These are phyloP conservation scores for Coniochaeta sp. DNA, from an alignment of 2,329 filamentous ascomycete genomes.

Conservation along the genomic window DNA sequence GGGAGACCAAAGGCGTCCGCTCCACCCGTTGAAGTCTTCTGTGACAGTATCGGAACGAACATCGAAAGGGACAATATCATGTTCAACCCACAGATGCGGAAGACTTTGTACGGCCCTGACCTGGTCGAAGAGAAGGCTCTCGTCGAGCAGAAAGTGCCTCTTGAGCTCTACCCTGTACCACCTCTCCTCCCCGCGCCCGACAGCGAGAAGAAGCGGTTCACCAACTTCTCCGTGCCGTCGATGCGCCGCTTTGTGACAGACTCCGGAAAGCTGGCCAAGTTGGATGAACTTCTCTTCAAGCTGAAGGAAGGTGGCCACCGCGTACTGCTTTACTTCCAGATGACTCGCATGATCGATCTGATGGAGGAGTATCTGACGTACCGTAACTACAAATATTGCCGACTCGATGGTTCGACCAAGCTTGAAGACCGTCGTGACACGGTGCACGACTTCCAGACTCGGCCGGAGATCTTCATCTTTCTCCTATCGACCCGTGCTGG, in stretches of 20 bases:
- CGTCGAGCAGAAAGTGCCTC: conserved; percentile 64
- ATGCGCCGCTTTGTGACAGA: conserved; percentile 98
- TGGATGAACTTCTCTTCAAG: conserved; percentile 79
- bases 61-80: conserved; percentile 65
- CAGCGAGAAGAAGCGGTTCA: conserved; percentile 77
- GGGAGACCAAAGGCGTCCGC: conserved; percentile 73
- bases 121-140: conserved; percentile 64
- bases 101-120: conserved; percentile 63
- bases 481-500: conserved; percentile 91
- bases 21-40: conserved; percentile 76
- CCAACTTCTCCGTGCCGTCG: conserved; percentile 84
- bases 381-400: conserved; percentile 97
- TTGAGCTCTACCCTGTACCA: conserved; percentile 53
- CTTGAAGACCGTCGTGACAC: conserved; percentile 95
- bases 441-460: conserved; percentile 91
- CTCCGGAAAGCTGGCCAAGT: conserved; percentile 87
- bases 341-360: conserved; percentile 99
- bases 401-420: conserved; percentile 93
- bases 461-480: conserved; percentile 95
- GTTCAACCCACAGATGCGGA: conserved; percentile 73
- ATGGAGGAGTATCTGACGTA: conserved; percentile 99
- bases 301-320: conserved; percentile 91
- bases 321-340: conserved; percentile 98
- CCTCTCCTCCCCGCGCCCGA: conserved; percentile 70
- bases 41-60: conserved; percentile 57